These are phyloP conservation scores for Pichia pseudocactophila DNA, from an alignment of 805 yeast genomes.

Conservation along the genomic window DNA sequence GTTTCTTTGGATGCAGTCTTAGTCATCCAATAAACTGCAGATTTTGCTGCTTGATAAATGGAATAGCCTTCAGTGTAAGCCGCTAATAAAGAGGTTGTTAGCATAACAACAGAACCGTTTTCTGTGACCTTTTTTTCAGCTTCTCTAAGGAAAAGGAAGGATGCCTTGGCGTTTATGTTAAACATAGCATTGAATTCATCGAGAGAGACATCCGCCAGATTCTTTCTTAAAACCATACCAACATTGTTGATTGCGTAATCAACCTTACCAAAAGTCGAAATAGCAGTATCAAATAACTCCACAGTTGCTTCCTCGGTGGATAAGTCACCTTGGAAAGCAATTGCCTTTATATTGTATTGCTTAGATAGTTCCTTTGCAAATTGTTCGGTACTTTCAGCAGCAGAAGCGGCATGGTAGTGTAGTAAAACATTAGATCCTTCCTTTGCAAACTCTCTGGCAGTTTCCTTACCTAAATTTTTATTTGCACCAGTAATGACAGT, in stretches of 20 bases:
- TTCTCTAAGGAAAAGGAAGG: conserved; percentile 52
- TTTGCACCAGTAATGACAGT: conserved; percentile 17
- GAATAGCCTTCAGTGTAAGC: conserved; percentile 51
- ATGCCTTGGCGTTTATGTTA: conserved; percentile 45
- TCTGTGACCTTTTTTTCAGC: conserved; percentile 44
- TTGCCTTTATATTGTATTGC: conserved; percentile 34
- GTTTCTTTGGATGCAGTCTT: conserved; percentile 51
- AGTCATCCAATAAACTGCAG: conserved; percentile 44
- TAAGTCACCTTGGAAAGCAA: conserved; percentile 35
- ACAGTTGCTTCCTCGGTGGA: conserved; percentile 33
- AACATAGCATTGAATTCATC: conserved; percentile 49
- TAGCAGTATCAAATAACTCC: conserved; percentile 39
- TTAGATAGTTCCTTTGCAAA: conserved; percentile 30
- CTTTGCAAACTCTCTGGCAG: conserved; percentile 42
- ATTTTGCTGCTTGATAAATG: conserved; percentile 48
- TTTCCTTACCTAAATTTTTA: conserved; percentile 16
- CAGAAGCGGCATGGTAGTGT: conserved; percentile 43
- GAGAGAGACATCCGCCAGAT: conserved; percentile 41
- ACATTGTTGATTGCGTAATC: conserved; percentile 63
- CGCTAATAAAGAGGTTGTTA: conserved; percentile 58
- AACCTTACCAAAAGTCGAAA: conserved; percentile 37
- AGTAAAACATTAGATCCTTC: conserved; percentile 45
- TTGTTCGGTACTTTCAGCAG: conserved; percentile 28
- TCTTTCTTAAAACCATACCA: conserved; percentile 59
- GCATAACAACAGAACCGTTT: conserved; percentile 44